Base-by-base conservation (phyloP, 23 red algal genomes). In the Cyanidioschyzon merolae region DNA sequence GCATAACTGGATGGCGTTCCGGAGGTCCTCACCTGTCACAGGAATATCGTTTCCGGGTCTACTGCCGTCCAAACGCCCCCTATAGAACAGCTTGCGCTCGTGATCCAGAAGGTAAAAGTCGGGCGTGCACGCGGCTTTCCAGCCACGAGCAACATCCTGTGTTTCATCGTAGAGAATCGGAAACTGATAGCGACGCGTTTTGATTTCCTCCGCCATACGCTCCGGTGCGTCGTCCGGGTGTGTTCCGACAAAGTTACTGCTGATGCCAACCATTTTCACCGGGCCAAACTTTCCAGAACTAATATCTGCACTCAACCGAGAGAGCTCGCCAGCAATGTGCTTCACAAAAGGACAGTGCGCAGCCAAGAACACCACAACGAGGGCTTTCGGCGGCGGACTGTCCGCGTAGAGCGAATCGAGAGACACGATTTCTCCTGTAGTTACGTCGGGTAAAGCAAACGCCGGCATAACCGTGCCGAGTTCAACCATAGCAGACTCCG, bases 261-360 rank as follows among this genome's bases (percentile, higher is more conserved):
- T 84, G 40, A 95, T 88, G 18, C 85, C 85, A 17, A 95, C 75
- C 41, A 89, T 88, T 30, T 78, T 77, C 7, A 89, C 67, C 2
- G 76, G 58, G 17, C 38, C 34, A 31, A 30, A 40, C 68, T 81
- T 81, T 21, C 76, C 77, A 16, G 76, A 63, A 24, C 36, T 34
- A 0, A 89, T 58, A 81, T 95, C 85, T 0, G 39, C 63, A 40
- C 79, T 81, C 21, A 95, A 32, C 12, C 79, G 58, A 21, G 34
- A n/a, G 1, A 95, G 39, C 39, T 80, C 68, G 0, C 79, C 58
- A 0, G 68, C 78, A 1, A 95, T 40, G 24, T 81, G 76, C 3
- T 80, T 45, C 17, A 95, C 90, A 38, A 80, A 95, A 1, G 90
- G 90, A 41, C 90, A 95, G 67, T 95, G 90, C 50, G 82, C 85